Percentiles rank a stretch among this genome's conserved stretches.
Conservation (phyloP, 2,329 filamentous ascomycete genomes). For the Fusarium scirpi region DNA sequence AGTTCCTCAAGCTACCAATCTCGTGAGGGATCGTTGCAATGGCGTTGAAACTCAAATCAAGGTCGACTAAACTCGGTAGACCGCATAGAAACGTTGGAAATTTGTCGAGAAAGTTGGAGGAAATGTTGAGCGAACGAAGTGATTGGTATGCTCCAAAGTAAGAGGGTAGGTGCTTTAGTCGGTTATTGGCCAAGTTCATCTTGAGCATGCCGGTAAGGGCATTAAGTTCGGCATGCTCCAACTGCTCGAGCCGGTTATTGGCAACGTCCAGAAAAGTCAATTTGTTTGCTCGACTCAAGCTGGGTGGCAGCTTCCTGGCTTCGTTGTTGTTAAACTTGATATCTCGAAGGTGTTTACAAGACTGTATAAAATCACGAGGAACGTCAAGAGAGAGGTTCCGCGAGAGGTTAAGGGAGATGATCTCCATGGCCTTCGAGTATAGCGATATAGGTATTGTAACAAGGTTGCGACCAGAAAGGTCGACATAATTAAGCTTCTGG, state of each 20-base stretch:
- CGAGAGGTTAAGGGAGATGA: conserved; percentile 94
- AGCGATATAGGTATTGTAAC: conserved; percentile 95
- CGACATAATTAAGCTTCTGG: conserved; percentile 94
- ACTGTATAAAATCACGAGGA: conserved; percentile 95
- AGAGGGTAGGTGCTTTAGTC: conserved; percentile 79
- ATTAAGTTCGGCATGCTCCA: conserved; percentile 86
- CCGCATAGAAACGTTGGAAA: conserved; percentile 90
- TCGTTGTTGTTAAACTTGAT: conserved; percentile 98
- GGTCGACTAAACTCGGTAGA: conserved; percentile 84
- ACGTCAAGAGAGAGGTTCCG: conserved; percentile 92
- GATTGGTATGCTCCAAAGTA: conserved; percentile 86
- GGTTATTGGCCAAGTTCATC: conserved; percentile 94
- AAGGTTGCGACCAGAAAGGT: conserved; percentile 88
- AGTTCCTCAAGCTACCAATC: conserved; percentile 80
- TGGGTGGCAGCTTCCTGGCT: conserved; percentile 84
- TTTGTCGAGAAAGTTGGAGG: conserved; percentile 88
- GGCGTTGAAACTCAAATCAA: conserved; percentile 96
- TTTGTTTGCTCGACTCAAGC: conserved; percentile 81
- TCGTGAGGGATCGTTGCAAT: conserved; percentile 81
- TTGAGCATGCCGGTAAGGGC: conserved; percentile 82
- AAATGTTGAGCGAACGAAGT: conserved; percentile 87
- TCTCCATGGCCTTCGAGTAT: conserved; percentile 91
- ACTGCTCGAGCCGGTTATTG: conserved; percentile 89
- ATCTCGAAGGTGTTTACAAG: conserved; percentile 89
- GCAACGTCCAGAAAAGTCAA: conserved; percentile 94